Base-by-base conservation (phyloP, 2,329 filamentous ascomycete genomes). In the Claviceps spartinae region DNA sequence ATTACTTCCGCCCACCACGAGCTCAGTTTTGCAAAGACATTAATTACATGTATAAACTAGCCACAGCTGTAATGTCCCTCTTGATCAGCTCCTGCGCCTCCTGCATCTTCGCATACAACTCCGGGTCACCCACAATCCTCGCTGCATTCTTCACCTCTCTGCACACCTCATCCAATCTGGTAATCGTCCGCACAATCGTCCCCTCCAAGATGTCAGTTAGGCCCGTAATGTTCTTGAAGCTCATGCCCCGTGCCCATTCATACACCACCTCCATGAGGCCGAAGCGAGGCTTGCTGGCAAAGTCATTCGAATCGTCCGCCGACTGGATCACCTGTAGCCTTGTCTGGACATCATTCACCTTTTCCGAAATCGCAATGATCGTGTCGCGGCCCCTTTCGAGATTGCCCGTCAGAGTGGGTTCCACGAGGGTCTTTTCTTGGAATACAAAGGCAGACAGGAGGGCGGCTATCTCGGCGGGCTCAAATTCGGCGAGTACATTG, bases 161-260 rank as follows among this genome's bases (percentile, higher is more conserved):
- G 65, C 93, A 98, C 8, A 89, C 95, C 76, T 98, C 93, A 62
- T 98, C 93, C 53, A 98, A 73, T 26, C 93, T 75, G 43, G 89
- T 95, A 60, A 98, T 97, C 2, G 93, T 91, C 50, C 93, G 76
- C 47, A 98, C 93, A 69, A 98, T 97, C 0, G 93, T 97, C 1
- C 93, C 93, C 68, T 98, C 93, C 61, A 97, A 81, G 53, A 98
- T 90, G 66, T 97, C 91, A 7, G 93, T 98, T 63, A 98, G 71
- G 58, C 91, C 86, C 0, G 91, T 97, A 59, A 98, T 98, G 58
- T 93, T 91, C 69, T 94, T 95, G 76, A 98, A 98, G 50, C 87
- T 91, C 88, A 97, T 97, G 26, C 93, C 93, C 48, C 88, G 77
- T 9, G 93, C 93, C 93, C 93, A 98, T 68, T 98, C 93, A 65